phyloP scores from a whole-genome alignment of 1,284 basidiomycete species.

The Irpex sp. region DNA sequence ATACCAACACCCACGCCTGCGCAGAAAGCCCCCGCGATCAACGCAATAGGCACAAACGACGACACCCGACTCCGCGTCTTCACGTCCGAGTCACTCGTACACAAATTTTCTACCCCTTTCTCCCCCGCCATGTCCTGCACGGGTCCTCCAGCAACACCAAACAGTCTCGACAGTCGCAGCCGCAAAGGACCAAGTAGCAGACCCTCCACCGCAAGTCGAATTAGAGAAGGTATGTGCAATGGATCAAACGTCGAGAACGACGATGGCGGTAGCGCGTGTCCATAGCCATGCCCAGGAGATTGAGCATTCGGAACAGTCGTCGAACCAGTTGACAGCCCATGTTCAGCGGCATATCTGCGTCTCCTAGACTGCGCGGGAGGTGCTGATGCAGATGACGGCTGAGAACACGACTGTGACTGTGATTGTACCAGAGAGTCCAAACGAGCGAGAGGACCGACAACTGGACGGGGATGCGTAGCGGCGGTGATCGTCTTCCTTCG shows the following conservation, averaged over 20 bases:
- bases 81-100: neutral
- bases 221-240: neutral
- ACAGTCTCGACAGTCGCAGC: neutral
- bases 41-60: neutral
- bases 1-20: constrained; percentile 11
- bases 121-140: neutral
- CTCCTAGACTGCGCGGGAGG: neutral
- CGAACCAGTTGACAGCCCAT: neutral
- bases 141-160: neutral
- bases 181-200: neutral
- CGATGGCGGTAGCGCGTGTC: neutral
- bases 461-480: neutral
- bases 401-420: neutral
- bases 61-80: neutral
- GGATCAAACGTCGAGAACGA: neutral
- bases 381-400: neutral
- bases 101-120: neutral
- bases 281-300: no score
- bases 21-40: constrained; percentile 9
- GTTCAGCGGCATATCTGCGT: neutral
- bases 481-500: neutral
- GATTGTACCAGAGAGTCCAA: neutral
- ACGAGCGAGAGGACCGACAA: neutral
- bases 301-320: neutral
- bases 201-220: neutral